phyloP scores from a whole-genome alignment of 2,329 filamentous ascomycete genomes.

The Fusarium multiceps region DNA sequence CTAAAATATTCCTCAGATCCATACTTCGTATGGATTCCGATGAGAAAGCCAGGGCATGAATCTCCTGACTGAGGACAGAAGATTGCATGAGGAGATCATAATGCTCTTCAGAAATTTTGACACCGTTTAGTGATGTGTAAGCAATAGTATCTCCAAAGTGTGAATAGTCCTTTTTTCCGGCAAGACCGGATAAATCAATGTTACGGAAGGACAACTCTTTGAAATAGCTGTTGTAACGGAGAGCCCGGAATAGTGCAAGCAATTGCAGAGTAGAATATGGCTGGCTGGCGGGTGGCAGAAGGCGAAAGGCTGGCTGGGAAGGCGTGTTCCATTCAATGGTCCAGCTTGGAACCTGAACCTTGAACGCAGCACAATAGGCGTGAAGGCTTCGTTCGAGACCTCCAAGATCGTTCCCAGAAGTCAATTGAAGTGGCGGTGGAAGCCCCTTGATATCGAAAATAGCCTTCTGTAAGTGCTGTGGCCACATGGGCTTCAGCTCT shows the following conservation, averaged over 20 bases:
- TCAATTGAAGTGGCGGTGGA: conserved; percentile 63
- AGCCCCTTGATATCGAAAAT: conserved; percentile 66
- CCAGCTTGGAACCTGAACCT: conserved; percentile 63
- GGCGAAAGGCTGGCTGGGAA: conserved; percentile 63
- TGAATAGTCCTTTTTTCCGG: conserved; percentile 56
- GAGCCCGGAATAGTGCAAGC: conserved; percentile 66
- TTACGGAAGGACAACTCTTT: conserved; percentile 66
- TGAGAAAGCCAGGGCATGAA: conserved; percentile 66
- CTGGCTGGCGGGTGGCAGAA: conserved; percentile 56
- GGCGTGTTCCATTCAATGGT: conserved; percentile 58
- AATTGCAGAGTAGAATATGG: conserved; percentile 63
- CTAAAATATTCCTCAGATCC: conserved; percentile 60
- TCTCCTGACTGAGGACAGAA: conserved; percentile 65
- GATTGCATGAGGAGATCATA: conserved; percentile 61
- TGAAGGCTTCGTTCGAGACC: conserved; percentile 65
- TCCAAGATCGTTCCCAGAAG: conserved; percentile 66
- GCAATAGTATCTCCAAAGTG: conserved; percentile 60
- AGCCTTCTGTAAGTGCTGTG: conserved; percentile 63
- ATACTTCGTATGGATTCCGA: conserved; percentile 67
- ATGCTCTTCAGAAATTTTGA: conserved; percentile 61
- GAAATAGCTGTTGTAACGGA: conserved; percentile 70
- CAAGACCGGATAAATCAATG: conserved; percentile 59
- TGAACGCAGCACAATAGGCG: conserved; percentile 65
- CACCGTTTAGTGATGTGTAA: conserved; percentile 63
- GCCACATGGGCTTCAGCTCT: conserved; percentile 68